A percentile compares a stretch with the other conserved stretches of the same genome.
phyloP scores from a whole-genome alignment of 345 rosid species.

The Melaleuca quinquenervia region DNA sequence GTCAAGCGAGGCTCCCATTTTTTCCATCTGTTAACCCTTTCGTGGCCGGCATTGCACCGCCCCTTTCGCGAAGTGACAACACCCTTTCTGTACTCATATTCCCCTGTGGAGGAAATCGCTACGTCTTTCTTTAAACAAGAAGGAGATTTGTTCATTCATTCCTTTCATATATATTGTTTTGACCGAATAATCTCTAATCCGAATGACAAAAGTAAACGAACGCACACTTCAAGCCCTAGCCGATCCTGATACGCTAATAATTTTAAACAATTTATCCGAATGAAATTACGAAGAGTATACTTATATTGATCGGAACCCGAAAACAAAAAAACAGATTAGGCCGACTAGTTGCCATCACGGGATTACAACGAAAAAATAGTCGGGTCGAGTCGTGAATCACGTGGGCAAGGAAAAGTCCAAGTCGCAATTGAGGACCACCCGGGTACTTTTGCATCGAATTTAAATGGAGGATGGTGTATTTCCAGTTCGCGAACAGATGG shows the following conservation, averaged over 20 bases:
- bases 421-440: background rate
- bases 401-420: background rate
- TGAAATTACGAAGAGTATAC: background rate
- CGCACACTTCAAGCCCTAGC: background rate
- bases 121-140: background rate
- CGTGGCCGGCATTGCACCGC: too few species aligned
- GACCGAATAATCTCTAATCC: background rate
- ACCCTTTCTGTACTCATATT: too few species aligned
- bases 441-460: background rate
- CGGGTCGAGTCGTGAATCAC: too few species aligned
- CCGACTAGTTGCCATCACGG: background rate
- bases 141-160: background rate
- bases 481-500: background rate
- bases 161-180: background rate
- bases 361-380: too few species aligned
- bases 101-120: too few species aligned
- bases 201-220: background rate
- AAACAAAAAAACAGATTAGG: background rate
- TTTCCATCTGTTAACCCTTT: too few species aligned
- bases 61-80: too few species aligned
- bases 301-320: background rate
- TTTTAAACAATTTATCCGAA: background rate
- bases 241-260: background rate
- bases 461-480: background rate
- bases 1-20: too few species aligned